phyloP scores from a whole-genome alignment of 2,329 filamentous ascomycete genomes.

The Diplocarpon rosae region DNA sequence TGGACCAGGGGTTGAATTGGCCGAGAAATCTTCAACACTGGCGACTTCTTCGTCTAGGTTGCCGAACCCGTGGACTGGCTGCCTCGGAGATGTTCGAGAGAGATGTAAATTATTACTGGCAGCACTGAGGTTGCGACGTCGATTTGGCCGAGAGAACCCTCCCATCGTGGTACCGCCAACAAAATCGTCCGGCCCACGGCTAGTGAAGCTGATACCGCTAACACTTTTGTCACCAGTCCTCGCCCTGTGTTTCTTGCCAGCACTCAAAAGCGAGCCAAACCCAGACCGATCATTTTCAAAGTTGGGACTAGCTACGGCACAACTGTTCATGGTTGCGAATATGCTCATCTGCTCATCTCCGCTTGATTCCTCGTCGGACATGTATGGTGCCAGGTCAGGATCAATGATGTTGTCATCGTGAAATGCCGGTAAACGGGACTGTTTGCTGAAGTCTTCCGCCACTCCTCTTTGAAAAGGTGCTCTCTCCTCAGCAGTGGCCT shows the following conservation, averaged over 20 bases:
- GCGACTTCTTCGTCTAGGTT: slow-evolving; percentile 24
- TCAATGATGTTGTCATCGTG: slow-evolving; percentile 99
- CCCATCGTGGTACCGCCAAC: slow-evolving; percentile 45
- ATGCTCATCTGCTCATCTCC: slow-evolving; percentile 87
- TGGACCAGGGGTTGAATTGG: slow-evolving; percentile 16
- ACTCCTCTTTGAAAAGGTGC: slow-evolving; percentile 78
- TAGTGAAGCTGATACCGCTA: slow-evolving; percentile 57
- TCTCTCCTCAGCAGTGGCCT: slow-evolving; percentile 61
- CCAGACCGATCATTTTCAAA: slow-evolving; percentile 62
- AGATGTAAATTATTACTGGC: slow-evolving; percentile 61
- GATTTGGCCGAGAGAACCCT: slow-evolving; percentile 47
- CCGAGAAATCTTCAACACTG: slow-evolving; percentile 13
- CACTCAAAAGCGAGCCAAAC: slow-evolving; percentile 60
- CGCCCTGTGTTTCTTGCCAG: slow-evolving; percentile 62
- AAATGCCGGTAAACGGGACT: slow-evolving; percentile 72
- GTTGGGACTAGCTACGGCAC: slow-evolving; percentile 51
- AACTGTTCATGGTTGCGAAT: slow-evolving; percentile 62
- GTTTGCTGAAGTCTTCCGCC: slow-evolving; percentile 54
- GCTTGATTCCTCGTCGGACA: slow-evolving; percentile 89
- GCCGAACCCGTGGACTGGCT: slow-evolving; percentile 33
- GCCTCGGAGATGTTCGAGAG: slow-evolving; percentile 59
- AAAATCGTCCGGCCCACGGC: slow-evolving; percentile 54
- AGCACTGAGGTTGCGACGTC: slow-evolving; percentile 74
- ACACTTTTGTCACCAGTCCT: slow-evolving; percentile 66
- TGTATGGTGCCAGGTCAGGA: slow-evolving; percentile 85